Evolutionary conservation across 306 rosid species (phyloP).

Genomic region (Fragaria nilgerrensis): DNA sequence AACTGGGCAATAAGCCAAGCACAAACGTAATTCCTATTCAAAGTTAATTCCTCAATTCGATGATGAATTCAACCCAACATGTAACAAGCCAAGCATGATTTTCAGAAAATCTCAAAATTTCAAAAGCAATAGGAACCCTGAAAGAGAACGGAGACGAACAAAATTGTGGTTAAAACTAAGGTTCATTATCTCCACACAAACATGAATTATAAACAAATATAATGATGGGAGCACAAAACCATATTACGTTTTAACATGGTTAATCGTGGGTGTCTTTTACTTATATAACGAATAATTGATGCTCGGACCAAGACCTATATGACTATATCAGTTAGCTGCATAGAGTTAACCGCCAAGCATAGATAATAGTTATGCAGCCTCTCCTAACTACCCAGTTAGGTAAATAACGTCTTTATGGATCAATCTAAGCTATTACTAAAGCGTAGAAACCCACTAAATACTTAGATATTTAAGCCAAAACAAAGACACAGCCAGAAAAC

Average conservation of each 20-base stretch:
- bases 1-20: background rate
- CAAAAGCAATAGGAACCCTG: background rate
- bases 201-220: no score
- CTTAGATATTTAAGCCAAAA: no score
- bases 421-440: background rate
- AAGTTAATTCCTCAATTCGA: background rate
- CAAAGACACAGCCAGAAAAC: no score
- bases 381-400: slow-evolving; percentile 15
- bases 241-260: background rate
- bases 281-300: background rate
- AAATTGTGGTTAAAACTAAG: background rate
- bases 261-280: background rate
- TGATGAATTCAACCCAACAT: background rate
- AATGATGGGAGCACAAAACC: background rate
- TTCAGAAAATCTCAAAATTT: background rate
- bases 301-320: background rate
- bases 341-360: background rate
- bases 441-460: no score
- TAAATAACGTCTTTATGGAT: slow-evolving; percentile 12
- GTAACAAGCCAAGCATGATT: background rate
- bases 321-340: background rate
- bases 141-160: background rate
- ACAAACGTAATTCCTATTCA: background rate
- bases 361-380: background rate
- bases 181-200: background rate